phyloP scores from a whole-genome alignment of 1,284 basidiomycete genomes.

The Fomitopsis pinicola region DNA sequence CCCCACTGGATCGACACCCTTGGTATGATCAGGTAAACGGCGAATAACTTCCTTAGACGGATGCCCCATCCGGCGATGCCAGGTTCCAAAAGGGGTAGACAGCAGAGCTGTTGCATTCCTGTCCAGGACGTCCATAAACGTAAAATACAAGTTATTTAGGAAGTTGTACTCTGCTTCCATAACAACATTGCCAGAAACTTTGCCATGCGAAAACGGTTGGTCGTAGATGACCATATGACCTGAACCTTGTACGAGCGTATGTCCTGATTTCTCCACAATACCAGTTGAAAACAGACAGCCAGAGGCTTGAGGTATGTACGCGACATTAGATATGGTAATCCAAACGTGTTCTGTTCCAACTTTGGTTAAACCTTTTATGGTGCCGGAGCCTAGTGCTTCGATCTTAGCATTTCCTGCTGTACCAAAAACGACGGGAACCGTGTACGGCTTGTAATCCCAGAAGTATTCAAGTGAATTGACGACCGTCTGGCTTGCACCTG shows the following conservation, averaged over 20 bases:
- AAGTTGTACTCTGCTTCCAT: not conserved
- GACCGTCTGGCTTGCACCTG: not conserved
- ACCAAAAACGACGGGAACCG: not conserved
- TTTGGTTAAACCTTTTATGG: not conserved
- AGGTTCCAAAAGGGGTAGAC: not conserved
- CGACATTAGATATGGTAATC: not conserved
- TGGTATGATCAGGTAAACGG: not conserved
- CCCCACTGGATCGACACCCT: not conserved
- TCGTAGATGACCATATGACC: not conserved
- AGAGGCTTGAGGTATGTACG: not conserved
- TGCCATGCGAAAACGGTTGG: not conserved
- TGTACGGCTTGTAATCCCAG: not conserved
- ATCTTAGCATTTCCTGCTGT: not conserved
- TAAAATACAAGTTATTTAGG: not conserved
- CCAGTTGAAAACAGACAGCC: not conserved
- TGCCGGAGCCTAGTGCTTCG: not conserved
- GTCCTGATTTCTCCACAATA: not conserved
- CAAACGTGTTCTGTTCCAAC: not conserved
- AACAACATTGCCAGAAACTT: not conserved
- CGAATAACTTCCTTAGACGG: not conserved
- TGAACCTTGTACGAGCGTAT: not conserved
- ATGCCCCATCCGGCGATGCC: not conserved
- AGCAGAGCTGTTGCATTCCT: not conserved
- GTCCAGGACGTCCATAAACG: not conserved
- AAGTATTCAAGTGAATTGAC: not conserved